A percentile compares a stretch with the other conserved stretches of the same genome.
phyloP scores from a whole-genome alignment of 768 basidiomycete species.

The Antrodiella citrinella region DNA sequence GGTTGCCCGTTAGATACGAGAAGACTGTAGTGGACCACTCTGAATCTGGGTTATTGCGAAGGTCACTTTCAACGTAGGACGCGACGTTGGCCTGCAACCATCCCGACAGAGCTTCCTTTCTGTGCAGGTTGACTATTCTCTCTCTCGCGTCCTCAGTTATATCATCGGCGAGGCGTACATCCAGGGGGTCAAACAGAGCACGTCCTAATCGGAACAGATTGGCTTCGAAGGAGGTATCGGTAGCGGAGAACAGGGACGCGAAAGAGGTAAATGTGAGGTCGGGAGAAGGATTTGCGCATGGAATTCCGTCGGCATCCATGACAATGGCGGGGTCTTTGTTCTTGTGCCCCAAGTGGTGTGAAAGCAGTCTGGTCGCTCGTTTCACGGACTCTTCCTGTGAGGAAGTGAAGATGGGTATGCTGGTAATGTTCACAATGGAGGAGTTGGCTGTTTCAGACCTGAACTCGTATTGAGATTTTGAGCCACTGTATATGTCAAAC shows the following conservation, averaged over 20 bases:
- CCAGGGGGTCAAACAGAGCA: conserved; percentile 82
- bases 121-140: conserved; percentile 52
- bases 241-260: conserved; percentile 56
- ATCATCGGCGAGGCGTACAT: conserved; percentile 47
- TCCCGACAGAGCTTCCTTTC: conserved; percentile 71
- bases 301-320: conserved; percentile 60
- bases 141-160: conserved; percentile 56
- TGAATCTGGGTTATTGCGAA: conserved; percentile 39
- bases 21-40: conserved; percentile 53
- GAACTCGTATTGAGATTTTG: conserved; percentile 4
- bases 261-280: conserved; percentile 76
- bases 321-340: conserved; percentile 35
- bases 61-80: conserved; percentile 62
- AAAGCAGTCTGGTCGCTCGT: conserved; percentile 55
- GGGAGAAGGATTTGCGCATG: conserved; percentile 56
- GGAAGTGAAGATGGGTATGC: conserved; percentile 32
- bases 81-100: conserved; percentile 80
- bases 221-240: conserved; percentile 69
- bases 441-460: conserved; percentile 54
- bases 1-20: conserved; percentile 77
- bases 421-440: conserved; percentile 47
- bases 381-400: conserved; percentile 25
- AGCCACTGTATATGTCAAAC: too few relatives aligned
- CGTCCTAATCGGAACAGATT: conserved; percentile 81
- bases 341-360: conserved; percentile 70